These are phyloP conservation scores for Scutellaria minor DNA, from an alignment of 257 asterid species.

Conservation along the genomic window DNA sequence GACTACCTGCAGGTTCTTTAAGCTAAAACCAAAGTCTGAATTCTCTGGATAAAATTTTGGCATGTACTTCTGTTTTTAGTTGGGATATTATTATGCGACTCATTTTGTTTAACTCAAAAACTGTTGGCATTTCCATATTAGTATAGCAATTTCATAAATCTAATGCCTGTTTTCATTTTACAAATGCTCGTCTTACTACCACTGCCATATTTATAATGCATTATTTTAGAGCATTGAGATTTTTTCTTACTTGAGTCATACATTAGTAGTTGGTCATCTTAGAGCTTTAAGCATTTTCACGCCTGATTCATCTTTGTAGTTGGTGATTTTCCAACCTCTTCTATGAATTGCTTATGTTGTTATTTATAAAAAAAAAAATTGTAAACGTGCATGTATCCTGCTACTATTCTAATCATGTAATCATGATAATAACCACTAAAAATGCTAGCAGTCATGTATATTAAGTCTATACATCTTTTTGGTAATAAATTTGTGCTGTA, in stretches of 20 bases:
- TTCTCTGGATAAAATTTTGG: neutral
- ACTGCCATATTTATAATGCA: neutral
- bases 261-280: neutral
- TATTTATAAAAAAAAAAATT: neutral
- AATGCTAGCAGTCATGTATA: neutral
- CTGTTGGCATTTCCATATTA: neutral
- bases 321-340: too few relatives aligned
- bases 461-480: too few relatives aligned
- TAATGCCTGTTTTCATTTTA: neutral
- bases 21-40: neutral
- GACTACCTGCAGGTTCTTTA: constrained; percentile 90
- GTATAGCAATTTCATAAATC: neutral
- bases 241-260: neutral
- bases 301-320: too few relatives aligned
- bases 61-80: neutral
- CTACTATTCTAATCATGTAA: neutral
- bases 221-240: neutral
- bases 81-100: neutral
- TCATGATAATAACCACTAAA: neutral
- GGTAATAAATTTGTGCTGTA: too few relatives aligned
- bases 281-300: too few relatives aligned
- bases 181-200: neutral
- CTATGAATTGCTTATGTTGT: too few relatives aligned
- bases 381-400: neutral
- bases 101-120: neutral